Evolutionary conservation across 306 rosid genomes (phyloP), one percentile per base, ranked within the genome.

Genomic region (Prunus salicina): DNA sequence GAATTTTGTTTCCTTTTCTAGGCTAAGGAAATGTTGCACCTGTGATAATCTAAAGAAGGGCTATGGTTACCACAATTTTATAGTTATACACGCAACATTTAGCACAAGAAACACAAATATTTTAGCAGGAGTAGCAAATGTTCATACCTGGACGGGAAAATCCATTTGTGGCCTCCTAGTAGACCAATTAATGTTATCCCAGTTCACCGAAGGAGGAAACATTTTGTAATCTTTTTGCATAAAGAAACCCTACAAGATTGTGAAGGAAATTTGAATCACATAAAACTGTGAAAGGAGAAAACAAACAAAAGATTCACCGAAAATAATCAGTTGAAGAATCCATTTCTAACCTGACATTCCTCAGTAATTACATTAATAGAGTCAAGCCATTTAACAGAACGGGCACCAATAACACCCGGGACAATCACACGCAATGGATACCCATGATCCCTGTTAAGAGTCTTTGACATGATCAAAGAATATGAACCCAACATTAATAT

Each of bases 191-290:
- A 95, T 95, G 72, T 92, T 95, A 25, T 92, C 92, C 98, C 98
- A 95, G 88, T 92, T 78, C 67, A 95, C 97, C 1, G 96, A 81
- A 70, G 98, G 97, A 47, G 98, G 98, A 85, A 95, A 92, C 97
- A 95, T 92, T 88, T 95, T 95, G 89, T 95, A 95, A 89, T 95
- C 98, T 66, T 83, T 92, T 87, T 95, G 98, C 98, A 92, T 92
- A 82, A 95, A 95, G 91, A 95, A 95, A 51, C 98, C 98, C 98
- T 95, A 78, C 76, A 78, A 50, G 57, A 65, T 72, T 79, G 82
- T 60, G 14, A 49, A 67, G 72, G 8, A 75, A 41, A 58, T 27
- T 51, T 6, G 3, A 55, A 46, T 41, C 7, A 81, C 73, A 68
- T 74, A 65, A 63, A 82, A 66, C 63, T 74, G 22, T 25, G 49